Conservation (phyloP, 768 basidiomycete genomes). For the Sarcomyxa edulis region DNA sequence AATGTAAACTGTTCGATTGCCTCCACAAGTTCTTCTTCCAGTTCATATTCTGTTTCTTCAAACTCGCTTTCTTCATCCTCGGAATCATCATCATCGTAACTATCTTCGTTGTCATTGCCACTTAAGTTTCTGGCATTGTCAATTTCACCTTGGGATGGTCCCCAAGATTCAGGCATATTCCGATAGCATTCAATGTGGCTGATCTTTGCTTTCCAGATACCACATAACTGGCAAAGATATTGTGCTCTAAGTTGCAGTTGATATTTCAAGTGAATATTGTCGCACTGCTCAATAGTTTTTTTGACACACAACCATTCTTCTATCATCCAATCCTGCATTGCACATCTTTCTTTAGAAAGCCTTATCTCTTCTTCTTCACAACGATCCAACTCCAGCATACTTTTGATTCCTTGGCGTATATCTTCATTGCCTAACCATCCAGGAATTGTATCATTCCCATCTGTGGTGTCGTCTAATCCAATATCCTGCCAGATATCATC, state of each 20-base stretch:
- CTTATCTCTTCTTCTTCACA: conserved; percentile 21
- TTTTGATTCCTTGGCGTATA: conserved; percentile 21
- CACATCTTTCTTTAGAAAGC: conserved; percentile 11
- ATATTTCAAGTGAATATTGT: not conserved
- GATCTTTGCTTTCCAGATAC: conserved; percentile 1
- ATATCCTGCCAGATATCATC: conserved; percentile 29
- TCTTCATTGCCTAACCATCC: conserved; percentile 23
- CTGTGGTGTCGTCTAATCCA: conserved; percentile 17
- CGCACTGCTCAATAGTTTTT: not conserved
- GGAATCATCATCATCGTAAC: too few relatives aligned
- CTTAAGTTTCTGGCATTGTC: too few relatives aligned
- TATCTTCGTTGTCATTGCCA: too few relatives aligned
- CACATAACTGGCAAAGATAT: not conserved
- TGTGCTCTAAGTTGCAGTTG: not conserved
- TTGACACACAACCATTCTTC: conserved; percentile 17
- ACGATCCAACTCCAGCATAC: conserved; percentile 18
- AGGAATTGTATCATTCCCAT: conserved; percentile 8
- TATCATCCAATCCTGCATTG: conserved; percentile 19
- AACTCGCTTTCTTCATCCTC: too few relatives aligned
- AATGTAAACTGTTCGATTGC: too few relatives aligned
- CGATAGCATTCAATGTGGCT: too few relatives aligned
- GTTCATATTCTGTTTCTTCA: too few relatives aligned
- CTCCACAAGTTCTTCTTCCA: too few relatives aligned
- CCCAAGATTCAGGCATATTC: too few relatives aligned
- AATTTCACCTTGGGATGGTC: too few relatives aligned